Base-by-base conservation (phyloP, 306 rosid species). In the Gastrolobium villosum region DNA sequence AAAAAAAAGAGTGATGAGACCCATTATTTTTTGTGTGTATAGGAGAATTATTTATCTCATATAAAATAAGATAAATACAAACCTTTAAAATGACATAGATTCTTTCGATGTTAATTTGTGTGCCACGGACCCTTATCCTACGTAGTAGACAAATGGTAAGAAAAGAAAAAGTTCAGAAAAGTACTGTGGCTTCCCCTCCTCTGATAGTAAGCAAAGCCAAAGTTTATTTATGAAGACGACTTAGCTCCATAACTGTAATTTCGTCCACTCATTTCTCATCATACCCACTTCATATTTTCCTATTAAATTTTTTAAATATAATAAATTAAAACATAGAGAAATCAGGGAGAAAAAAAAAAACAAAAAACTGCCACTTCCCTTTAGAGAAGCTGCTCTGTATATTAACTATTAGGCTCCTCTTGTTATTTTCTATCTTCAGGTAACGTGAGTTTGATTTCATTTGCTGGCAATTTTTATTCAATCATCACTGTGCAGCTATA, bases 201-300 rank as follows among this genome's bases (percentile, higher is more conserved):
- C 44, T 59, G n/a, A 77, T 30, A n/a, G 26, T 39, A 11, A 56
- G 20, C 1, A 28, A 10, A 30, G 71, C 88, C 84, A 79, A 92
- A 87, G 78, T 80, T 73, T 26, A 57, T 77, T 81, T 57, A 40
- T 37, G 75, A 65, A 49, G 54, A 26, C 40, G 83, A 65, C 74
- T 70, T 57, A 55, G 66, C 81, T 48, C 80, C 81, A 56, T 46
- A 84, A 87, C 69, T 68, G 73, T 79, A 86, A 82, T 86, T 83
- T 76, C 80, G 86, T 88, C 99, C 99, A 92, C 99, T 90, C 96
- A 78, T 77, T 87, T 85, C 89, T 79, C 60, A 61, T 90, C 91
- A 73, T 52, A 59, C 37, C 83, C 56, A 60, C 69, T 60, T 49
- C 73, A 31, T 56, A 60, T 77, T 34, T 62, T 10, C 15, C 62